phyloP scores from a whole-genome alignment of 192 early-diverging fungal genomes.

The Hyaloraphidium curvatum region DNA sequence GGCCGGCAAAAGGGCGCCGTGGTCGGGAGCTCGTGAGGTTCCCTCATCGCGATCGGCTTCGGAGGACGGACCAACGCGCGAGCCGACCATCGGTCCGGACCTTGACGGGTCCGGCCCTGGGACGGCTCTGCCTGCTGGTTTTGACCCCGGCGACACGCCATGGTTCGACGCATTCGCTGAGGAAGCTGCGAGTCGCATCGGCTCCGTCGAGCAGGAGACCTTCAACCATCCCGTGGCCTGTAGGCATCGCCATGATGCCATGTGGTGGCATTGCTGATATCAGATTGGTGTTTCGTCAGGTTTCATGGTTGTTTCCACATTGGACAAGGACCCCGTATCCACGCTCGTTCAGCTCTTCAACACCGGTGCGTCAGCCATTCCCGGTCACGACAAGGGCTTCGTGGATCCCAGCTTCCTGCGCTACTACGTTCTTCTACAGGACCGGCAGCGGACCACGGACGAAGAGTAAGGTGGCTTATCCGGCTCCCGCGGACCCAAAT shows the following conservation, averaged over 20 bases:
- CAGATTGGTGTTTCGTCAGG: slow-evolving; percentile 5
- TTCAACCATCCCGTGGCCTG: slow-evolving; percentile 90
- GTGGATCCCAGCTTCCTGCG: slow-evolving; percentile 62
- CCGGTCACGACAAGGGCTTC: slow-evolving; percentile 42
- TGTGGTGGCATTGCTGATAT: background rate
- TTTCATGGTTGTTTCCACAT: slow-evolving; percentile 38
- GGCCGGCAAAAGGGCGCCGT: too few species aligned
- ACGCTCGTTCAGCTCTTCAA: slow-evolving; percentile 38
- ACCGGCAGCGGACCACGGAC: slow-evolving; percentile 30
- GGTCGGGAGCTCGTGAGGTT: background rate
- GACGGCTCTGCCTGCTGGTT: background rate
- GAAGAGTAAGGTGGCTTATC: slow-evolving; percentile 23
- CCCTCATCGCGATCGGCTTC: background rate
- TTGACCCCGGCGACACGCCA: background rate
- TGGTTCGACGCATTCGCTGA: too few species aligned
- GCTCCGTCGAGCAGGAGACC: slow-evolving; percentile 88
- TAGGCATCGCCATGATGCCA: slow-evolving; percentile 4
- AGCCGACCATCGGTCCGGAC: too few species aligned
- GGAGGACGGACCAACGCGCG: background rate
- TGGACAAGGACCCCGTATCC: slow-evolving; percentile 53
- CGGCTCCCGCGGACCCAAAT: slow-evolving; percentile 6
- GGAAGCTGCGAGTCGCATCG: too few species aligned
- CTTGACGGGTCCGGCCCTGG: background rate
- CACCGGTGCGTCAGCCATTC: slow-evolving; percentile 22
- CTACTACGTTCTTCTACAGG: slow-evolving; percentile 73